phyloP scores from a whole-genome alignment of 306 rosid species.

The Glycine latifolia region DNA sequence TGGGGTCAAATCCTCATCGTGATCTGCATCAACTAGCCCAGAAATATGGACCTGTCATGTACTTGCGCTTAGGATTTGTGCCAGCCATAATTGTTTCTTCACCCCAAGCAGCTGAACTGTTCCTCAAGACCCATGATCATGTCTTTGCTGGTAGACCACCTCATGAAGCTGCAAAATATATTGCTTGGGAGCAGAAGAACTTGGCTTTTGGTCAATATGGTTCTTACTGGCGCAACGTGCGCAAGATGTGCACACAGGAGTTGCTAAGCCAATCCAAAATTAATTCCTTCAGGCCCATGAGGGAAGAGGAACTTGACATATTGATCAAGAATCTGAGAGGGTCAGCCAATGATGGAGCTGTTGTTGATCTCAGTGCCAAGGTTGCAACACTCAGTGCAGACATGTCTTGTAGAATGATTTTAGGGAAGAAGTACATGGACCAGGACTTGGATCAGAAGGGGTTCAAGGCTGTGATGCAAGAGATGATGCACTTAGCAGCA shows the following conservation, averaged over 20 bases:
- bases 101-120: constrained; percentile 72
- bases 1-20: constrained; percentile 64
- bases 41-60: no score
- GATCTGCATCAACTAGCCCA: constrained; percentile 45
- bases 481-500: constrained; percentile 50
- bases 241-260: constrained; percentile 76
- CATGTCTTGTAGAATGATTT: constrained; percentile 63
- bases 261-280: constrained; percentile 62
- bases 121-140: constrained; percentile 71
- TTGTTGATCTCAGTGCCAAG: constrained; percentile 61
- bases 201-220: constrained; percentile 58
- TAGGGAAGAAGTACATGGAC: constrained; percentile 66
- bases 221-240: constrained; percentile 73
- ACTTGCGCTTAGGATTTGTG: no score
- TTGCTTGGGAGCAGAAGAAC: constrained; percentile 57
- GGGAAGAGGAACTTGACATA: constrained; percentile 63
- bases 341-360: constrained; percentile 39
- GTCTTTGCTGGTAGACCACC: constrained; percentile 71
- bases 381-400: constrained; percentile 46
- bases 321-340: constrained; percentile 50
- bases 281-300: constrained; percentile 59
- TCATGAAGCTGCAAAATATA: constrained; percentile 46
- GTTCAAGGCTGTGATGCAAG: constrained; percentile 61
- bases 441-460: constrained; percentile 63
- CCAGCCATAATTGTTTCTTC: constrained; percentile 51